Base-by-base conservation (phyloP, 2,329 filamentous ascomycete genomes). In the Seiridium unicorne region DNA sequence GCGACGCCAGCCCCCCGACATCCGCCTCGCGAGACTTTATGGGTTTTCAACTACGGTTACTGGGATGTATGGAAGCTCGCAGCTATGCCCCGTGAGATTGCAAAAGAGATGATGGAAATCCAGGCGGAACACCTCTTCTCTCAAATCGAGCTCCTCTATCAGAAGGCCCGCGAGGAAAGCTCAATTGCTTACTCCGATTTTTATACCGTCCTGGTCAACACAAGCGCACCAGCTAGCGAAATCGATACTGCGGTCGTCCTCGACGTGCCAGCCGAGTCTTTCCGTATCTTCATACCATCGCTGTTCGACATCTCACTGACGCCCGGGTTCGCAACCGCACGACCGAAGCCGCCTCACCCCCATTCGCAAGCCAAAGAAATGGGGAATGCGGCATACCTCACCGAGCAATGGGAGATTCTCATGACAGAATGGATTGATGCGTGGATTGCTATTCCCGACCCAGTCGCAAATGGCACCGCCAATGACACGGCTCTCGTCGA, bases 11-110 rank as follows among this genome's bases (percentile, higher is more conserved):
- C 68, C 26, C 72, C 75, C 0, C 62, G 63, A 2, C 60, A 62
- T 0, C 60, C 74, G 0, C 75, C 79, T 5, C 72, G 72, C n/a
- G 79, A 84, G 61, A 84, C 82, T 0, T 65, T 84, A 11, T 84
- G 79, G 79, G 71, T 84, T 11, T 81, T 85, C 58, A 79, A 74
- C 8, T 77, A 84, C 58, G 82, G 82, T n/a, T 78, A 77, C 36
- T 84, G 82, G 81, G 82, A 85, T 60, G 69, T 84, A 55, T 85
- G 81, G 81, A 77, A 79, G 9, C 68, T 84, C 18, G 76, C 82
- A 0, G 73, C 80, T 2, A 66, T 84, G 18, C 81, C 82, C 1
- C 70, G 75, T 8, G 66, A 70, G 7, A 64, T 72, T 1, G 77
- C 78, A 8, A 73, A 76, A 38, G 64, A 68, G 1, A 60, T 76